Base-by-base conservation (phyloP, 2,329 filamentous ascomycete species). In the Penicillium sp. region DNA sequence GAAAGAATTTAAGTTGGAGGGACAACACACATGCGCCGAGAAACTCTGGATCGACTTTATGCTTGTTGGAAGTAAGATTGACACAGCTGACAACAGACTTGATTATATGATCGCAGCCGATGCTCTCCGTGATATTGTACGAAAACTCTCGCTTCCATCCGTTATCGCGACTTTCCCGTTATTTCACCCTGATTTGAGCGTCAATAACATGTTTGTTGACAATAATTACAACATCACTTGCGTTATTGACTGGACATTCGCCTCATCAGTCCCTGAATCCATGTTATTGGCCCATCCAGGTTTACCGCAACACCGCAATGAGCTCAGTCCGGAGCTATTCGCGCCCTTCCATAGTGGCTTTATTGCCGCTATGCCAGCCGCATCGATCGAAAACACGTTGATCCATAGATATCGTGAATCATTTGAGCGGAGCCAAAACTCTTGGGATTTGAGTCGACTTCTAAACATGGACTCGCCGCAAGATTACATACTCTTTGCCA, bases 181-280 rank as follows among this genome's bases (percentile, higher is more conserved):
- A 4, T 62, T 55, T 18, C 66, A 71, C 35, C 55, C 72, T 22
- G 75, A 79, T 56, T 55, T 77, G 20, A 74, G 76, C 43, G 61
- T 66, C 45, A 73, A 73, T 53, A 78, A 79, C 51, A 69, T 73
- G 37, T 72, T 65, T 40, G 64, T 74, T 25, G 68, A 73, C 45
- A 50, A 69, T 18, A 54, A 72, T 26, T 70, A 57, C 53, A 70
- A 72, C 22, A 67, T 74, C 40, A 72, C 66, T 20, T 64, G 59
- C 26, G 55, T 73, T 5, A 72, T 74, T 40, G 68, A 73, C 54
- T 68, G 65, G 67, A 61, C 55, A 15, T 68, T 69, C 12, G 35
- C 53, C 20, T 68, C 59, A 12, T 57, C 62, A 18, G 35, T 64
- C 11, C 66, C 68, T 31, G 27, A 61, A 11, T 41, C 58, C 9